These are phyloP conservation scores for Chlamydomonas eustigma DNA, from an alignment of 139 green algal genomes.

Conservation along the genomic window DNA sequence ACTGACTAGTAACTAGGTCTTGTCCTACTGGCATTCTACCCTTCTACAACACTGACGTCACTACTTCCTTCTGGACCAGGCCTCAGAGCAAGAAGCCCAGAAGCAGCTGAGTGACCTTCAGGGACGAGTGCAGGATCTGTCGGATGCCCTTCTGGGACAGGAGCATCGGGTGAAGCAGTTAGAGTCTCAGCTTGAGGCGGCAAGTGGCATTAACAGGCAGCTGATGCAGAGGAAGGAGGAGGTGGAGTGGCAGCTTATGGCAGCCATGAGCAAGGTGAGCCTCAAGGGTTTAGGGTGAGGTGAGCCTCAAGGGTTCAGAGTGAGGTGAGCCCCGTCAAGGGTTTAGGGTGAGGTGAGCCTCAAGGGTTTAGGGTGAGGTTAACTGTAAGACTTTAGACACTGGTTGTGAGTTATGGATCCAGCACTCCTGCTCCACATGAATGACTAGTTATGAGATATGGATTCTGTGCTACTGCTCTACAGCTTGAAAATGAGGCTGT, in stretches of 20 bases:
- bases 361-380: slow-evolving; percentile 18
- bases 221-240: slow-evolving; percentile 55
- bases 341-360: background rate
- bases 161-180: slow-evolving; percentile 10
- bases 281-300: background rate
- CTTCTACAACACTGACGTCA: no score
- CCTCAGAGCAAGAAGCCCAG: slow-evolving; percentile 32
- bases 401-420: no score
- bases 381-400: no score
- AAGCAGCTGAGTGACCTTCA: slow-evolving; percentile 22
- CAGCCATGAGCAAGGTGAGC: slow-evolving; percentile 28
- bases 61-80: no score
- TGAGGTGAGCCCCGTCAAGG: slow-evolving; percentile 12
- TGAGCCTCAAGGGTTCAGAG: slow-evolving; percentile 2
- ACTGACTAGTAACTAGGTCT: no score
- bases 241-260: slow-evolving; percentile 66
- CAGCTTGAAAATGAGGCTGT: no score
- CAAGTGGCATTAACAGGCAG: slow-evolving; percentile 43
- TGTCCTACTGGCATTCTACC: no score
- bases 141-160: background rate
- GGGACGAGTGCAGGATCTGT: slow-evolving; percentile 15
- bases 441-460: no score
- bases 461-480: no score
- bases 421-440: no score
- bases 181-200: slow-evolving; percentile 21